A percentile compares a stretch with the other conserved stretches of the same genome.
Evolutionary conservation across 148 eudicot species (phyloP).

Genomic region (Salicornia ramosissima): DNA sequence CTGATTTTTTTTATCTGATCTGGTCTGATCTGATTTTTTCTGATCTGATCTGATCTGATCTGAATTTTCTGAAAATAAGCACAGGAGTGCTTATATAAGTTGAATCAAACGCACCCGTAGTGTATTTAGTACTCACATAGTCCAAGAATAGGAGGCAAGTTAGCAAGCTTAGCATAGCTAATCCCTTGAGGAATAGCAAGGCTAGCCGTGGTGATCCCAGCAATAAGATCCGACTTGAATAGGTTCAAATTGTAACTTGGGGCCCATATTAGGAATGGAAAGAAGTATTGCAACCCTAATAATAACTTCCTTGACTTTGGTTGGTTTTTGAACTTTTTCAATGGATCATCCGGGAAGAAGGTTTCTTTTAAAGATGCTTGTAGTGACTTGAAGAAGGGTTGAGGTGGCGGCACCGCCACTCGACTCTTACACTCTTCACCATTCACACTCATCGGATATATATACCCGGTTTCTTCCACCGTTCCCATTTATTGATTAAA

Average conservation of each 20-base stretch:
- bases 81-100: no score
- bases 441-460: constrained; percentile 16
- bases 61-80: no score
- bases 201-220: constrained; percentile 94
- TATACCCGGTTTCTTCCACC: no score
- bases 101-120: no score
- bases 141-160: constrained; percentile 91
- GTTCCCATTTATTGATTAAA: no score
- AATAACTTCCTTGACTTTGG: constrained; percentile 38
- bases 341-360: constrained; percentile 87
- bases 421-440: constrained; percentile 21
- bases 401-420: constrained; percentile 67
- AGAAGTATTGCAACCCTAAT: constrained; percentile 66
- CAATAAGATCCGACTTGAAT: constrained; percentile 64
- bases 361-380: constrained; percentile 58
- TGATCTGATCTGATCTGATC: no score
- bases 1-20: no score
- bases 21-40: no score
- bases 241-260: constrained; percentile 50
- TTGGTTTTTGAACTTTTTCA: constrained; percentile 73
- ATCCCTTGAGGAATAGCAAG: constrained; percentile 96
- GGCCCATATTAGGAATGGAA: constrained; percentile 82
- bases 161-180: constrained; percentile 93
- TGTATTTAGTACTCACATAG: constrained; percentile 91
- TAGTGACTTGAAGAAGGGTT: constrained; percentile 56